Percentiles rank a stretch among this genome's conserved stretches.
phyloP scores from a whole-genome alignment of 2,329 filamentous ascomycete species.

The Fusarium aywerte region DNA sequence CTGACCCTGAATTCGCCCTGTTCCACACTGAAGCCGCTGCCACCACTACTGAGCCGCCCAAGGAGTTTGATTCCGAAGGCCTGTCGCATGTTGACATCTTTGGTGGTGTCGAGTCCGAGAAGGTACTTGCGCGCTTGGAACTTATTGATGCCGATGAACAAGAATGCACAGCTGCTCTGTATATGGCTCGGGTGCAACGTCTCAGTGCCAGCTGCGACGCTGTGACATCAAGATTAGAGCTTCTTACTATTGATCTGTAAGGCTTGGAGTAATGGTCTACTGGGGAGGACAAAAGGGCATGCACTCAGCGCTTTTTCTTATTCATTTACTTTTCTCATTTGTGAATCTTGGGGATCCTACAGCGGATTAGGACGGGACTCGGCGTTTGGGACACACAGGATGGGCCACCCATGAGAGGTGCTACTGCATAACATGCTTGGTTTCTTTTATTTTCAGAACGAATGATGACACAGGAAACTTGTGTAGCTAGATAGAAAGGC shows the following conservation, averaged over 20 bases:
- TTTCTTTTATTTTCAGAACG: slow-evolving; percentile 32
- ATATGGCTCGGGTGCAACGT: slow-evolving; percentile 62
- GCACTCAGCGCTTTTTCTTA: slow-evolving; percentile 39
- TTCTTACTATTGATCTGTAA: slow-evolving; percentile 52
- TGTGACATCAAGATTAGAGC: slow-evolving; percentile 52
- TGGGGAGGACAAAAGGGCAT: slow-evolving; percentile 29
- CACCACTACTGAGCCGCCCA: slow-evolving; percentile 40
- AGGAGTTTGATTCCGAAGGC: slow-evolving; percentile 57
- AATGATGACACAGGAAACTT: slow-evolving; percentile 45
- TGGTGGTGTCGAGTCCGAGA: slow-evolving; percentile 69
- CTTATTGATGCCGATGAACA: slow-evolving; percentile 69
- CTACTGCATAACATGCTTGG: slow-evolving; percentile 42
- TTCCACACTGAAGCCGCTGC: slow-evolving; percentile 60
- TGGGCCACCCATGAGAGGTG: slow-evolving; percentile 29
- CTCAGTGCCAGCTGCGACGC: slow-evolving; percentile 56
- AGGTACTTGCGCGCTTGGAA: slow-evolving; percentile 70
- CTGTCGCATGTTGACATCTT: slow-evolving; percentile 58
- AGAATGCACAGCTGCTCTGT: slow-evolving; percentile 56
- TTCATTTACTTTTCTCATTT: slow-evolving; percentile 35
- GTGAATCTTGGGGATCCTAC: slow-evolving; percentile 35
- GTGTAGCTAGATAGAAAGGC: slow-evolving; percentile 48
- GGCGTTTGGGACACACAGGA: slow-evolving; percentile 42
- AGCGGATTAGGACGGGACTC: slow-evolving; percentile 34
- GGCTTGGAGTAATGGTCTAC: not conserved
- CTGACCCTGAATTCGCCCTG: slow-evolving; percentile 70